These are phyloP conservation scores for Pontederia crassipes DNA, from an alignment of 176 grass and related monocot species.

Conservation along the genomic window DNA sequence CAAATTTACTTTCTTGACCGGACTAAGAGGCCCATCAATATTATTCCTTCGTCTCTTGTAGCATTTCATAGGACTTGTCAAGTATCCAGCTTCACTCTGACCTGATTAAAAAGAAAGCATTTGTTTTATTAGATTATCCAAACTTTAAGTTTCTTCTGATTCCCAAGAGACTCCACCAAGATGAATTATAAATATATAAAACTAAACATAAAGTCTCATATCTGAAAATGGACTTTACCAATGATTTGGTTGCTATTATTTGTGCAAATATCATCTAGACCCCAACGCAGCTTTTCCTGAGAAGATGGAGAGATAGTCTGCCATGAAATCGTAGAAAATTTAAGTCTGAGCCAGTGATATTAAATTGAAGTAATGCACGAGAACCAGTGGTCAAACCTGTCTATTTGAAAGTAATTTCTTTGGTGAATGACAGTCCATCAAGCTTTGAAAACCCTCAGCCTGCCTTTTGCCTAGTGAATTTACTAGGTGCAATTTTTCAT, in stretches of 20 bases:
- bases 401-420: constrained; percentile 36
- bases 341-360: background rate
- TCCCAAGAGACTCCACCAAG: background rate
- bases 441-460: constrained; percentile 7
- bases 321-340: constrained; percentile 10
- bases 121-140: constrained; percentile 21
- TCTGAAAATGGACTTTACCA: constrained; percentile 18
- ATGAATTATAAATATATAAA: background rate
- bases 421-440: constrained; percentile 11
- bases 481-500: constrained; percentile 11
- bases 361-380: background rate
- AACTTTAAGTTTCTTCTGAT: constrained; percentile 13
- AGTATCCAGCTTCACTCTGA: constrained; percentile 21
- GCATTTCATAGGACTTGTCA: constrained; percentile 14
- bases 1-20: constrained; percentile 38
- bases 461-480: background rate
- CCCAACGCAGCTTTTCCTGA: constrained; percentile 36
- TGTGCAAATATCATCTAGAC: constrained; percentile 23
- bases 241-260: constrained; percentile 13
- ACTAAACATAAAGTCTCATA: background rate
- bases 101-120: constrained; percentile 7
- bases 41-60: constrained; percentile 23
- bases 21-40: background rate
- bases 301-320: constrained; percentile 47
- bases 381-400: constrained; percentile 15